These are phyloP conservation scores for Ulmus americana DNA, from an alignment of 331 rosid species.

Conservation along the genomic window DNA sequence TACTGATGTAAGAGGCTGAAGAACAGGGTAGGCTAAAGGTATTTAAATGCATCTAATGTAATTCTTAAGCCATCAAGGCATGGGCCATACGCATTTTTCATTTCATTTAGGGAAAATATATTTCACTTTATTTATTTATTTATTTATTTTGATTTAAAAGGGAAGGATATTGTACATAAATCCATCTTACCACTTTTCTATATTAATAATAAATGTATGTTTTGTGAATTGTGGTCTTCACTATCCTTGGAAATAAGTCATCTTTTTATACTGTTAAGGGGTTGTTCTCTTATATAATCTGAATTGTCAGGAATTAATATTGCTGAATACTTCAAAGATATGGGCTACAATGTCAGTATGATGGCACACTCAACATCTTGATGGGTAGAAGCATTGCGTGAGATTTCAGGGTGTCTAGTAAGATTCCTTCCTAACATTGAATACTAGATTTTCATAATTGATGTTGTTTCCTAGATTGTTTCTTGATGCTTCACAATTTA, in stretches of 20 bases:
- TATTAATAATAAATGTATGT: background rate
- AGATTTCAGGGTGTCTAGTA: conserved; percentile 97
- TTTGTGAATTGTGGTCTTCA: background rate
- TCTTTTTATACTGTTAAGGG: background rate
- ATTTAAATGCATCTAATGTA: background rate
- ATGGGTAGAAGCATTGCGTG: conserved; percentile 99
- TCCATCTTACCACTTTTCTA: background rate
- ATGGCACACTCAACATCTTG: conserved; percentile 99
- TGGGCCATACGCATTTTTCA: background rate
- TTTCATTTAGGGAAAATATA: background rate
- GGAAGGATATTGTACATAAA: background rate
- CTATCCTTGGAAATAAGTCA: background rate
- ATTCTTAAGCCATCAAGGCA: background rate
- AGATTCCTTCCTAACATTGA: conserved; percentile 19
- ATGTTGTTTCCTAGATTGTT: background rate
- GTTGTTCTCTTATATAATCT: conserved; percentile 5
- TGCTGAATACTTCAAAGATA: conserved; percentile 97
- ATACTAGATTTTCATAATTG: background rate
- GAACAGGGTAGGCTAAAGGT: background rate
- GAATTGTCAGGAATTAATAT: conserved; percentile 66
- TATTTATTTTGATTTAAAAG: no score
- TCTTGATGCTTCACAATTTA: background rate
- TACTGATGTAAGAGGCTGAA: background rate
- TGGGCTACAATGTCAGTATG: conserved; percentile 99
- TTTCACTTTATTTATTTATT: background rate